A percentile compares a stretch with the other conserved stretches of the same genome.
phyloP scores from a whole-genome alignment of 2,329 filamentous ascomycete species.

The Fusarium vanettenii region DNA sequence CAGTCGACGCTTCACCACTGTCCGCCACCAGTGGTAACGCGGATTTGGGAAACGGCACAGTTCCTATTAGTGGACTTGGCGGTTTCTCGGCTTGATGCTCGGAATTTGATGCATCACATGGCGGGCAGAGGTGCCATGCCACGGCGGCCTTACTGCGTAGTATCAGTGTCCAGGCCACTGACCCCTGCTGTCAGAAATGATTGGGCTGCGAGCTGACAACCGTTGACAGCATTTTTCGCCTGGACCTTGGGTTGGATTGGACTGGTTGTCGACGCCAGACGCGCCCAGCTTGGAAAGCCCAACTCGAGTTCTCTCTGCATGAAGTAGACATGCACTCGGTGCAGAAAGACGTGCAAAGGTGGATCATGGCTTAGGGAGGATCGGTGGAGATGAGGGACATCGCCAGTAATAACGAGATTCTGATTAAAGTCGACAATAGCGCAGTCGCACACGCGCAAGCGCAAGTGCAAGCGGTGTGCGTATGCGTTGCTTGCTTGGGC shows the following conservation, averaged over 20 bases:
- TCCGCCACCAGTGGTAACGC: conserved; percentile 15
- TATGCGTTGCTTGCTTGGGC: not conserved
- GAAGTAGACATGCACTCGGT: not conserved
- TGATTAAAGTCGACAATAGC: conserved; percentile 4
- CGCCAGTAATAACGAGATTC: not conserved
- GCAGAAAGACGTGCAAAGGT: not conserved
- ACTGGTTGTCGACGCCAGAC: not conserved
- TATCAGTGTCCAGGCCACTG: not conserved
- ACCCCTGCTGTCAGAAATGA: not conserved
- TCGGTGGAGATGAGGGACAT: not conserved
- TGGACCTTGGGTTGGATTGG: not conserved
- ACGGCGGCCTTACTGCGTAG: not conserved
- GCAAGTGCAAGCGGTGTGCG: conserved; percentile 30
- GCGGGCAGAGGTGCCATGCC: not conserved
- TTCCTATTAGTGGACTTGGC: conserved; percentile 10
- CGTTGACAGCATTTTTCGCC: not conserved
- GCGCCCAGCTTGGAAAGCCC: not conserved
- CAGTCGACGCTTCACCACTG: not conserved
- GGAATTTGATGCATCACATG: conserved; percentile 19
- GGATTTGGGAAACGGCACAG: conserved; percentile 1
- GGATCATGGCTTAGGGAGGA: not conserved
- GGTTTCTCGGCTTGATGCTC: conserved; percentile 6
- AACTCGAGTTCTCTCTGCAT: not conserved
- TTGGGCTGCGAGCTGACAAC: conserved; percentile 5
- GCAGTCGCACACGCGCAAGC: not conserved